phyloP scores from a whole-genome alignment of 2,329 filamentous ascomycete species.

The Penicillium sp. region DNA sequence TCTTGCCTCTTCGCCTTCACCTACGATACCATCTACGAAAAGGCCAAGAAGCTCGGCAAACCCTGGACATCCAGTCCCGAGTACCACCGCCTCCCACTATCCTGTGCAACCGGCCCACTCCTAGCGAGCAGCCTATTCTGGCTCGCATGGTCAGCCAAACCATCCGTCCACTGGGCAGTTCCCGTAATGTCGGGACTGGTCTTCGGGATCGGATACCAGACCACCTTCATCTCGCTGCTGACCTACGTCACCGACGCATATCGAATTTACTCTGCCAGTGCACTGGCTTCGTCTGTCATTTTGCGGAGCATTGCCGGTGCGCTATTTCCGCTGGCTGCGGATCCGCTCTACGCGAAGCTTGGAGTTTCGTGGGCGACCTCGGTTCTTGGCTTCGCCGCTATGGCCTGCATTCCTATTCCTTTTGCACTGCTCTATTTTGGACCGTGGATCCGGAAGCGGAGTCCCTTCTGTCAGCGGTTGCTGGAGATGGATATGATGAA shows the following conservation, averaged over 20 bases:
- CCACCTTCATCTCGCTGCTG: conserved; percentile 63
- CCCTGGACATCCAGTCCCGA: conserved; percentile 58
- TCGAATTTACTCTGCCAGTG: conserved; percentile 61
- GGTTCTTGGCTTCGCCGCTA: conserved; percentile 40
- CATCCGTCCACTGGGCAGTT: conserved; percentile 51
- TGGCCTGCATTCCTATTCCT: conserved; percentile 42
- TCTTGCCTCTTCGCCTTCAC: conserved; percentile 61
- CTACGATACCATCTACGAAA: conserved; percentile 62
- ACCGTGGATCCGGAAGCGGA: conserved; percentile 27
- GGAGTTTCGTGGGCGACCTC: conserved; percentile 45
- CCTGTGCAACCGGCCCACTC: conserved; percentile 67
- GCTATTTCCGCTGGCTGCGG: conserved; percentile 54
- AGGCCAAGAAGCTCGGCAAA: conserved; percentile 50
- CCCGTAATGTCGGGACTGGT: conserved; percentile 61
- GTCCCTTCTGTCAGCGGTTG: conserved; percentile 32
- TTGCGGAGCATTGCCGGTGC: conserved; percentile 53
- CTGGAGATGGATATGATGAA: conserved; percentile 21
- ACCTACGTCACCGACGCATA: conserved; percentile 69
- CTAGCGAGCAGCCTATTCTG: conserved; percentile 51
- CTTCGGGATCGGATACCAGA: conserved; percentile 61
- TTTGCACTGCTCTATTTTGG: conserved; percentile 36
- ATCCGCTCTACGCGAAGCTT: conserved; percentile 37
- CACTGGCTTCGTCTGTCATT: conserved; percentile 53
- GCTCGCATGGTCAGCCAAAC: conserved; percentile 60
- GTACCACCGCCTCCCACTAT: conserved; percentile 68